Conservation (phyloP, 2,329 filamentous ascomycete species). For the Cordyceps cicadae region DNA sequence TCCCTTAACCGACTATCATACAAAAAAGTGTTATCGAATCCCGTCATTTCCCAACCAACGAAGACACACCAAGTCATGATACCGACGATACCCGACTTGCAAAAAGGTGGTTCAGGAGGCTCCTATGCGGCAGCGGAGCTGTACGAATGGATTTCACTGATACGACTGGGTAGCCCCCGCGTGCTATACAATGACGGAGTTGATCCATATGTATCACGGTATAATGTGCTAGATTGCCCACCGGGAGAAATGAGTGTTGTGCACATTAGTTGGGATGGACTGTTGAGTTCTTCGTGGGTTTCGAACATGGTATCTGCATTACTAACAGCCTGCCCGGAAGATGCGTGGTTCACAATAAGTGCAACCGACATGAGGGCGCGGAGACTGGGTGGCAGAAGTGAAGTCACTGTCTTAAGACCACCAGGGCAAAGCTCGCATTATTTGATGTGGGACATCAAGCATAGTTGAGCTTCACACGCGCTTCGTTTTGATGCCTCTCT, state of each 20-base stretch:
- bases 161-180: conserved; percentile 57
- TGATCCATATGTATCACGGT: conserved; percentile 62
- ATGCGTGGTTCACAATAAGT: conserved; percentile 48
- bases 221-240: conserved; percentile 43
- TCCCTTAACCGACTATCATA: neutral
- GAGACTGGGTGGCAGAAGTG: conserved; percentile 35
- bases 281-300: conserved; percentile 46
- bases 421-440: conserved; percentile 43
- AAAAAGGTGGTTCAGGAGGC: conserved; percentile 41
- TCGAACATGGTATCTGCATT: conserved; percentile 39
- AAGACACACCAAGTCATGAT: conserved; percentile 18
- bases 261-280: conserved; percentile 51
- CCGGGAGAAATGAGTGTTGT: conserved; percentile 29
- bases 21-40: neutral
- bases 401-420: conserved; percentile 47
- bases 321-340: conserved; percentile 33
- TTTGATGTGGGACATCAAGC: conserved; percentile 51
- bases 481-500: conserved; percentile 56
- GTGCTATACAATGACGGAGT: conserved; percentile 48
- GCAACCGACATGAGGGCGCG: conserved; percentile 43
- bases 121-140: conserved; percentile 54
- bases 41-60: neutral
- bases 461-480: conserved; percentile 39
- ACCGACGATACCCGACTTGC: conserved; percentile 21
- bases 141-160: conserved; percentile 69